Base-by-base conservation (phyloP, 169 alveolate species). In the Plasmodium yoelii region DNA sequence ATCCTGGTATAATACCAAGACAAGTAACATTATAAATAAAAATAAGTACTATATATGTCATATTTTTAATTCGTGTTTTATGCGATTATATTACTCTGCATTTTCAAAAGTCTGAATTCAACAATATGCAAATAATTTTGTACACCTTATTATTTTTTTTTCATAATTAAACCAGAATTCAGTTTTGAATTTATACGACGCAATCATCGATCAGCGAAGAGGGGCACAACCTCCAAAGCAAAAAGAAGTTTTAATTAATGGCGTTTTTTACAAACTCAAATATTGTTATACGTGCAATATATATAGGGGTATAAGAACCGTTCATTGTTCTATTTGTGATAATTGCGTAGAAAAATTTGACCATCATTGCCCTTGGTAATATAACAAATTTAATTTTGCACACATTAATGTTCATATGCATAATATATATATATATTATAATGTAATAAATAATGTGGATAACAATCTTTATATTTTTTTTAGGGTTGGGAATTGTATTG, bases 351-450 rank as follows among this genome's bases (percentile, higher is more conserved):
- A 95, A 70, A 95, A 95, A 87, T 97, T 96, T 88, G 98, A 97
- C 88, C 98, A 97, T 82, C 98, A 97, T 77, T 97, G 98, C 82
- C 97, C 97, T 49, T 97, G 98, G 98, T 82, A 68, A 82, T 19
- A 18, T 57, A 64, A 6, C 13, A 34, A 18, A 22, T 8, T 1
- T 15, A 18, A 15, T 18, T 57, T 8, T 57, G 42, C 0, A 4
- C 26, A 57, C 42, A 57, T 57, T 8, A 15, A 57, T 57, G 13
- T 3, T 57, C n/a, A n/a, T 51, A n/a, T 51, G n/a, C 18, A n/a
- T 51, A 51, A n/a, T 34, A 51, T n/a, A 51, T 49, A 49, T n/a
- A n/a, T 51, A 8, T 51, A 51, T 51, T 13, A 13, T 34, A 5
- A 51, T 51, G 18, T 51, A 57, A 8, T n/a, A 1, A 19, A n/a